These are phyloP conservation scores for Aphanomyces euteiches DNA, from an alignment of 352 stramenopile genomes.

Conservation along the genomic window DNA sequence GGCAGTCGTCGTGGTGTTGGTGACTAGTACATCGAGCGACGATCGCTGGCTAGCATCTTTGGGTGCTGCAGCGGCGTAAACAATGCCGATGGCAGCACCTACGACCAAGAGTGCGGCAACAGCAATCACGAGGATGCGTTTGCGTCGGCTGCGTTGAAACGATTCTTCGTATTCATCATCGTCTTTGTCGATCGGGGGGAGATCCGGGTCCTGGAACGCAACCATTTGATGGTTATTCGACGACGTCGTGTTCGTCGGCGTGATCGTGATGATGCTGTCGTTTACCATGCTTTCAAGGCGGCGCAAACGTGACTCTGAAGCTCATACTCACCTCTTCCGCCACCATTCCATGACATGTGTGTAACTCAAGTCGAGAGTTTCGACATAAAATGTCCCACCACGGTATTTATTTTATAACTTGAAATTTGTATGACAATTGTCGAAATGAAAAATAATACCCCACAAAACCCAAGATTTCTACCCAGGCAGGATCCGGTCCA, in stretches of 20 bases:
- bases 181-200: constrained; percentile 21
- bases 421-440: too few species aligned
- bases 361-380: too few species aligned
- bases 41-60: constrained; percentile 9
- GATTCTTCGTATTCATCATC: constrained; percentile 26
- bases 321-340: not conserved
- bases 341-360: too few species aligned
- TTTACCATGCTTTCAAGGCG: not conserved
- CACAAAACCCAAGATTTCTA: too few species aligned
- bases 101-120: constrained; percentile 21
- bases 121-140: constrained; percentile 20
- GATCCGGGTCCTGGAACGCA: constrained; percentile 12
- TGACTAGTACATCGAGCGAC: not conserved
- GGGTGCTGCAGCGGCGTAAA: not conserved
- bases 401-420: too few species aligned
- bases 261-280: constrained; percentile 28
- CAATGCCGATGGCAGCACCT: constrained; percentile 23
- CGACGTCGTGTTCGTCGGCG: constrained; percentile 19
- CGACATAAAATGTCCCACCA: too few species aligned
- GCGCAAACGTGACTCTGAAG: not conserved
- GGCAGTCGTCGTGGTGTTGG: not conserved
- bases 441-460: too few species aligned
- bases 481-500: too few species aligned
- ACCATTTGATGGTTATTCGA: constrained; percentile 16
- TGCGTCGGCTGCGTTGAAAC: constrained; percentile 28